Evolutionary conservation across 2,329 filamentous ascomycete genomes (phyloP).

Genomic region (Myriosclerotinia duriaeana): DNA sequence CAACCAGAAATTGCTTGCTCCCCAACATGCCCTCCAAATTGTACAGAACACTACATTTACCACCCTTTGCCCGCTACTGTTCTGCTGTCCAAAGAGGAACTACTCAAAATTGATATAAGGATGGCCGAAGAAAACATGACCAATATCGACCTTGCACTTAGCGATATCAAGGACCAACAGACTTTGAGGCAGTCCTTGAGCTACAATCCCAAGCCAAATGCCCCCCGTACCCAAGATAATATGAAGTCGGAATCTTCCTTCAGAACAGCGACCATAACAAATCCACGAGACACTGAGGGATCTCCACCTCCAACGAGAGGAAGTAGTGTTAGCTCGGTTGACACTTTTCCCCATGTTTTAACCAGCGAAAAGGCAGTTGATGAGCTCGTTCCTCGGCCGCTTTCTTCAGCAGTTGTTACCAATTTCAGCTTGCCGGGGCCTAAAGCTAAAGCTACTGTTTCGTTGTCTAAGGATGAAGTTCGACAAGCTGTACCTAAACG

Average conservation of each 20-base stretch:
- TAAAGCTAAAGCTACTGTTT: slow-evolving; percentile 20
- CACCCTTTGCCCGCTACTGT: background rate
- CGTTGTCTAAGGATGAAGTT: background rate
- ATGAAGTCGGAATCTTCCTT: slow-evolving; percentile 22
- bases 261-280: slow-evolving; percentile 19
- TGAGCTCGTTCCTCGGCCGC: slow-evolving; percentile 19
- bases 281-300: slow-evolving; percentile 19
- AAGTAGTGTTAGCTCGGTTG: slow-evolving; percentile 31
- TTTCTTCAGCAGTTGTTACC: slow-evolving; percentile 34
- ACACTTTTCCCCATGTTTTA: slow-evolving; percentile 34
- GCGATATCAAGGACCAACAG: background rate
- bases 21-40: slow-evolving; percentile 20
- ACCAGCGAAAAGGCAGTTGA: slow-evolving; percentile 29
- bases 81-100: background rate
- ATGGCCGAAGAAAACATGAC: background rate
- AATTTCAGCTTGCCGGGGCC: slow-evolving; percentile 38
- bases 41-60: slow-evolving; percentile 19
- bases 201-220: background rate
- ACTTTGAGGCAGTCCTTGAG: background rate
- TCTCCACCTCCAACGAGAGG: slow-evolving; percentile 23
- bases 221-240: background rate
- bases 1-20: slow-evolving; percentile 20
- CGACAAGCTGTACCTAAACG: background rate
- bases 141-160: slow-evolving; percentile 9
- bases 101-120: slow-evolving; percentile 10